Conservation (phyloP, 768 basidiomycete species). For the Lactifluus rugatus region DNA sequence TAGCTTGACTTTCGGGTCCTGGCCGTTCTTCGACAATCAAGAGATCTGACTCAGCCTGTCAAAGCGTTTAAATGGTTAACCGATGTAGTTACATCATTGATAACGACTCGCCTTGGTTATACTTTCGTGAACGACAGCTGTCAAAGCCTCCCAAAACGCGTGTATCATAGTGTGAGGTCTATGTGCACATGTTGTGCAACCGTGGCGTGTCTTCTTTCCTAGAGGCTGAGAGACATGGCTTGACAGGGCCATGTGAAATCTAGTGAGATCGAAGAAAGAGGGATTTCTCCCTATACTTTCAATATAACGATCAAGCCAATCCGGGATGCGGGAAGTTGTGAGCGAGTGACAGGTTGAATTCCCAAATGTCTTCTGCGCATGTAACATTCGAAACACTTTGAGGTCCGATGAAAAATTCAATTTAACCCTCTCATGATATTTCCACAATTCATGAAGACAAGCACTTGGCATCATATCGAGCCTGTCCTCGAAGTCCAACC, state of each 20-base stretch:
- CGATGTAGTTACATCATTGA: too few relatives aligned
- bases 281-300: background rate
- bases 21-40: background rate
- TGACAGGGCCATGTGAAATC: background rate
- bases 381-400: background rate
- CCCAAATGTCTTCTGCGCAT: background rate
- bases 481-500: background rate
- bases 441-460: slow-evolving; percentile 3
- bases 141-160: too few relatives aligned
- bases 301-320: background rate
- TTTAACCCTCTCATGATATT: background rate
- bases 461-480: background rate
- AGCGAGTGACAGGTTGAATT: background rate
- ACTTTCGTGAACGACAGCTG: too few relatives aligned
- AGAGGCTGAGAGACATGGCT: background rate
- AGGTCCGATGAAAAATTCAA: background rate
- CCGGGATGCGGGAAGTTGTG: background rate
- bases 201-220: too few relatives aligned
- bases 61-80: background rate
- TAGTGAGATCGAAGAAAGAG: background rate
- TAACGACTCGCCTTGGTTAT: too few relatives aligned
- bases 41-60: background rate
- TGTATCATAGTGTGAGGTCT: too few relatives aligned
- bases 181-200: background rate
- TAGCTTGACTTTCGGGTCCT: background rate